Evolutionary conservation across 768 basidiomycete genomes (phyloP).

Genomic region (Nevesoporus exiguus): DNA sequence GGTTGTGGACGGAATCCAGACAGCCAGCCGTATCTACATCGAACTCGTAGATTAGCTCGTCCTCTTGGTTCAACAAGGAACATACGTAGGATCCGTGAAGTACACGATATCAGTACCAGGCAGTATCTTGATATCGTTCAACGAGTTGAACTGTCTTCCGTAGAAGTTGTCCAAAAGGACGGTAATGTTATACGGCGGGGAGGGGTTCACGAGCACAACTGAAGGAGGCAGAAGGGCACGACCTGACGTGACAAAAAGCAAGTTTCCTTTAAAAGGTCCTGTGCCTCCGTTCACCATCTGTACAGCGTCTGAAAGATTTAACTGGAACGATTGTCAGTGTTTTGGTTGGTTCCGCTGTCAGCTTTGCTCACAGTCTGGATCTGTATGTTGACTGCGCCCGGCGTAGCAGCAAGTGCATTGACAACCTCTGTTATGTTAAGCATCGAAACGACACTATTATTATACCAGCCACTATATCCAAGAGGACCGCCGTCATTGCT

Average conservation of each 20-base stretch:
- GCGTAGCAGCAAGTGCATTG: not conserved
- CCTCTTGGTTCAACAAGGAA: conserved; percentile 2
- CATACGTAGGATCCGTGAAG: conserved; percentile 37
- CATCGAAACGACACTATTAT: not conserved
- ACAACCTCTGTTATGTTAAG: not conserved
- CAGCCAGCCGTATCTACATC: conserved; percentile 55
- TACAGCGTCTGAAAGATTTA: not conserved
- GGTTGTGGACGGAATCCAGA: conserved; percentile 65
- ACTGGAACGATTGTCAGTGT: not conserved
- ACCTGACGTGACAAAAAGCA: not conserved
- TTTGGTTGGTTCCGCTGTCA: not conserved
- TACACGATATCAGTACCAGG: not conserved
- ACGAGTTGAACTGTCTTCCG: conserved; percentile 77
- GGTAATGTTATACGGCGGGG: conserved; percentile 57
- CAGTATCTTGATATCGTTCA: conserved; percentile 39
- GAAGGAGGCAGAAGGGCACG: not conserved
- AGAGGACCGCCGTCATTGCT: not conserved
- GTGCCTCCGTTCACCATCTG: not conserved
- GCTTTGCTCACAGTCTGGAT: not conserved
- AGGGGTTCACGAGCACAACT: not conserved
- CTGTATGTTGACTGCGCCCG: not conserved
- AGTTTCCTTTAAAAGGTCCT: no score
- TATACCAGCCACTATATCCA: not conserved
- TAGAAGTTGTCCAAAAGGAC: conserved; percentile 73
- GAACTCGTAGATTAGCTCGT: not conserved